Evolutionary conservation across 495 filamentous ascomycete species (phyloP), one percentile per base, ranked within the genome.

Genomic region (Penicillium desertorum): DNA sequence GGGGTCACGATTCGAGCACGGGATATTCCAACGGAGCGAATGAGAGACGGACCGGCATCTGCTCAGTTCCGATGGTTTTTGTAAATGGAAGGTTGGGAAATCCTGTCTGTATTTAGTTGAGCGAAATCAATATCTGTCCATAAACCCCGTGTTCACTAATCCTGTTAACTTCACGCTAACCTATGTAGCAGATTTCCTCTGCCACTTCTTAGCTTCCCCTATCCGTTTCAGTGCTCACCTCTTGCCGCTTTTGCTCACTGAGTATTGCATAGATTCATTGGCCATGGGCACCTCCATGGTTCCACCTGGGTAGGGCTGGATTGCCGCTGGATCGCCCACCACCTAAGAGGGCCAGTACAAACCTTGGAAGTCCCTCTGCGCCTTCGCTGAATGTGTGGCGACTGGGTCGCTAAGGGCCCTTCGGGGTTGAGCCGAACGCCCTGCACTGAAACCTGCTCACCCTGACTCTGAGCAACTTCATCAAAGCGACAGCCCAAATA

Each of bases 1-100:
- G 88, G 89, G 0, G 69, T 83, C 20, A 81, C 79, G 45, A 63
- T 88, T 22, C 74, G 79, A 12, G 87, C 86, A 0, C 77, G 73
- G 54, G 87, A 91, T 68, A 76, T 91, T 10, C 84, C 87, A 2
- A 91, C 89, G 9, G 82, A 86, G 67, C 60, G 77, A 45, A 64
- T 92, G 63, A 76, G 82, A 60, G 87, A 91, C 65, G 89, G 88
- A 3, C 88, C 88, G 3, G 70, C 70, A 8, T 78, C 74, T 43
- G 74, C 75, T 9, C 84, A 87, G 56, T 91, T 90, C 61, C 79
- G 88, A 37, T 92, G 88, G 89, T 89, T 90, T 64, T 74, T 76
- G 48, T 78, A 70, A 58, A 10, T 20, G 22, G n/a, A 25, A 14
- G n/a, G 8, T 57, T 10, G 46, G 19, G 4, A 7, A 10, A 16